These are phyloP conservation scores for Mycena capillaripes DNA, from an alignment of 768 basidiomycete species.

Conservation along the genomic window DNA sequence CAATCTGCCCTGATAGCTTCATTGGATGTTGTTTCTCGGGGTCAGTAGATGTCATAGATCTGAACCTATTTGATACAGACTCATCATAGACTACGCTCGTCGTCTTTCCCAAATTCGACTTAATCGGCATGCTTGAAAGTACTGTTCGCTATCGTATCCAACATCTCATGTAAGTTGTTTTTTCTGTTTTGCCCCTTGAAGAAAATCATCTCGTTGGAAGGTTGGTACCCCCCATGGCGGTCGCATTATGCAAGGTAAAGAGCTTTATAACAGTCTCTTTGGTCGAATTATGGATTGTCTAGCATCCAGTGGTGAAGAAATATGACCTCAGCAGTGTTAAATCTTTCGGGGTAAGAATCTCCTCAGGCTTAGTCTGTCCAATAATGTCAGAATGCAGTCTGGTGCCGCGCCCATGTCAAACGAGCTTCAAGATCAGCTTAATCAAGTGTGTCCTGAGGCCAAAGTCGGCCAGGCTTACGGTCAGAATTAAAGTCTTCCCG, in stretches of 20 bases:
- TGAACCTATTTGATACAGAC: background rate
- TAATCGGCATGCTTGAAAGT: slow-evolving; percentile 70
- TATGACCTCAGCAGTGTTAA: slow-evolving; percentile 61
- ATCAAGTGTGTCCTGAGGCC: slow-evolving; percentile 62
- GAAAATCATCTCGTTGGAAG: background rate
- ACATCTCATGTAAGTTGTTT: slow-evolving; percentile 57
- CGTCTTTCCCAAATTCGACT: slow-evolving; percentile 72
- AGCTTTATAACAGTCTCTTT: background rate
- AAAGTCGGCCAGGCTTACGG: slow-evolving; percentile 72
- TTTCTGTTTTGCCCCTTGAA: no score
- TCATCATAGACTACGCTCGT: slow-evolving; percentile 63
- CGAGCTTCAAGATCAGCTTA: slow-evolving; percentile 64
- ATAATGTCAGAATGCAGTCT: slow-evolving; percentile 43
- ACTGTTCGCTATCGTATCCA: slow-evolving; percentile 69
- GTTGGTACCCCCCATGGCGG: slow-evolving; percentile 68
- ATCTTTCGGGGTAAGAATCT: slow-evolving; percentile 58
- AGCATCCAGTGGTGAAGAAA: slow-evolving; percentile 67
- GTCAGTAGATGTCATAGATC: slow-evolving; percentile 53
- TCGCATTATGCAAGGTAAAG: slow-evolving; percentile 67
- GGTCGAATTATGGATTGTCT: background rate
- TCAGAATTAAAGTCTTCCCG: slow-evolving; percentile 33
- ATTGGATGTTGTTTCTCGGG: slow-evolving; percentile 66
- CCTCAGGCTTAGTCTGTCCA: background rate
- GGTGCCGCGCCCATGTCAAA: slow-evolving; percentile 72
- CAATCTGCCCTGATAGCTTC: slow-evolving; percentile 57